Evolutionary conservation across 257 asterid genomes (phyloP).

Genomic region (Scutellaria baicalensis): DNA sequence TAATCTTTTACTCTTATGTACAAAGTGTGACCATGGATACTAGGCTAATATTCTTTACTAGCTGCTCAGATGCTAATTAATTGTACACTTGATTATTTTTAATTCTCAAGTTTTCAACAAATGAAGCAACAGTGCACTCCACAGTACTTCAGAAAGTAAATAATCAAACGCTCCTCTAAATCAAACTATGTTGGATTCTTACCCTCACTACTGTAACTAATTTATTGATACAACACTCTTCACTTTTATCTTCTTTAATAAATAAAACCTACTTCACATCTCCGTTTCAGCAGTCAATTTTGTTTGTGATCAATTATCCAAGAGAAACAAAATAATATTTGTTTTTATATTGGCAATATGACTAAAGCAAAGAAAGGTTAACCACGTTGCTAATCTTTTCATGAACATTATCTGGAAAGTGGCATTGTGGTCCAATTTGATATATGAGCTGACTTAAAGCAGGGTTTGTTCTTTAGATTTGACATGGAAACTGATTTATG

Average conservation of each 20-base stretch:
- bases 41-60: not conserved
- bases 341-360: not conserved
- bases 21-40: not conserved
- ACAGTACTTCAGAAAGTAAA: not conserved
- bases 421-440: not conserved
- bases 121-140: not conserved
- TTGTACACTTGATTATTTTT: not conserved
- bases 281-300: not conserved
- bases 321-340: not conserved
- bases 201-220: not conserved
- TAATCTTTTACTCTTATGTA: not conserved
- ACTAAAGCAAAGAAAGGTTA: not conserved
- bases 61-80: not conserved
- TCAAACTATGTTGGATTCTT: not conserved
- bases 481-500: not conserved
- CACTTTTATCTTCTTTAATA: not conserved
- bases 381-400: not conserved
- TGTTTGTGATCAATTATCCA: not conserved
- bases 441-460: not conserved
- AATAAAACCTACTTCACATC: not conserved
- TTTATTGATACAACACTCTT: not conserved
- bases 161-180: not conserved
- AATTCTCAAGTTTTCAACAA: not conserved
- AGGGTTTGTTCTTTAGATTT: not conserved
- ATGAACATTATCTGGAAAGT: not conserved